These are phyloP conservation scores for Massospora cicadina DNA, from an alignment of 371 early-diverging fungal species.

Conservation along the genomic window DNA sequence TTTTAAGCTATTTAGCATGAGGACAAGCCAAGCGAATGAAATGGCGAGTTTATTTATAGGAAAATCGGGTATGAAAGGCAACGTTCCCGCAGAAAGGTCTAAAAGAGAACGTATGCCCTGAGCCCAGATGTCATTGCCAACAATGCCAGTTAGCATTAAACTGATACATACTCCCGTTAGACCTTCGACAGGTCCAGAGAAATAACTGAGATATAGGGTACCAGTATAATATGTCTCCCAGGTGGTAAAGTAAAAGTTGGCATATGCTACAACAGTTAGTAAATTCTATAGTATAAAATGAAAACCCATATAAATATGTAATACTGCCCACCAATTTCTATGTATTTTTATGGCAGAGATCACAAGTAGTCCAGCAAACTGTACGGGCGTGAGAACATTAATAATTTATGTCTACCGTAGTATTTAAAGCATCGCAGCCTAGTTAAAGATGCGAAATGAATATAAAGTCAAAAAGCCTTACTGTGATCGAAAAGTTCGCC, in stretches of 20 bases:
- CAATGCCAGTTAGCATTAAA: conserved; percentile 46
- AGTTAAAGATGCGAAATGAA: conserved; percentile 1
- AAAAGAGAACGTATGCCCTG: conserved; percentile 10
- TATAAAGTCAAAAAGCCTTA: conserved; percentile 13
- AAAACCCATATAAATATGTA: conserved; percentile 20
- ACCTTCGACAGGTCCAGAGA: conserved; percentile 95
- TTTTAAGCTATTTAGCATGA: conserved; percentile 35
- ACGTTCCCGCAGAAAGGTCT: conserved; percentile 8
- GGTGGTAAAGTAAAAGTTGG: conserved; percentile 82
- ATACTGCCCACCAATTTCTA: conserved; percentile 54
- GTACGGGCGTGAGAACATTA: conserved; percentile 12
- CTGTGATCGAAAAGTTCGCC: conserved; percentile 93
- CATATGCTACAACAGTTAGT: conserved; percentile 28
- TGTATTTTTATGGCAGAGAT: conserved; percentile 50
- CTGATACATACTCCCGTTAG: conserved; percentile 48
- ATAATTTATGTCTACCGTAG: conserved; percentile 23
- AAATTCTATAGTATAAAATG: conserved; percentile 7
- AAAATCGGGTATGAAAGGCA: conserved; percentile 8
- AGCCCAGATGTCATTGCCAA: conserved; percentile 15
- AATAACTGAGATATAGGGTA: conserved; percentile 68
- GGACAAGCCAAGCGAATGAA: conserved; percentile 28
- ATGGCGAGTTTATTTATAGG: conserved; percentile 29
- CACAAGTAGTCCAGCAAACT: conserved; percentile 32
- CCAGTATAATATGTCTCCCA: conserved; percentile 96
- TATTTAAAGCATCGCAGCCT: conserved; percentile 86